phyloP scores from a whole-genome alignment of 345 rosid genomes.

The Corchorus capsularis region DNA sequence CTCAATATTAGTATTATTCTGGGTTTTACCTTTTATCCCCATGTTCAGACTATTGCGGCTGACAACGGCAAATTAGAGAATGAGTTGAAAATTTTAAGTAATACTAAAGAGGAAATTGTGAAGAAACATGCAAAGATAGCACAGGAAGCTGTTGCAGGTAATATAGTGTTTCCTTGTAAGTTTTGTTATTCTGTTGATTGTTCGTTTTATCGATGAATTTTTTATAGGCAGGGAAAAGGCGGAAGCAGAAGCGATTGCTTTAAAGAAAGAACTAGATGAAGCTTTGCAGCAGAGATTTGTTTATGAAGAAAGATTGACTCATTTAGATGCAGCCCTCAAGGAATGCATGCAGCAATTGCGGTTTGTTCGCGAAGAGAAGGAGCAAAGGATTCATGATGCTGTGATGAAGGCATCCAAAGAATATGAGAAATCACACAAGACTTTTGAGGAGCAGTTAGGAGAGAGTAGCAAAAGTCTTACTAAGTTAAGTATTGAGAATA shows the following conservation, averaged over 20 bases:
- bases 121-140: conserved; percentile 55
- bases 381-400: conserved; percentile 75
- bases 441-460: conserved; percentile 52
- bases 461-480: conserved; percentile 54
- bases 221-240: conserved; percentile 63
- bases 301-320: conserved; percentile 53
- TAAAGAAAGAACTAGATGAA: conserved; percentile 60
- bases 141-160: conserved; percentile 68
- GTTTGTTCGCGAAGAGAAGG: conserved; percentile 84
- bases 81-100: conserved; percentile 43
- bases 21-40: conserved; percentile 20
- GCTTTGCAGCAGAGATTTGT: conserved; percentile 53
- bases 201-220: conserved; percentile 18
- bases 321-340: conserved; percentile 72
- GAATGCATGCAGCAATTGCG: conserved; percentile 81
- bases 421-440: conserved; percentile 44
- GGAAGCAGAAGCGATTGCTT: conserved; percentile 54
- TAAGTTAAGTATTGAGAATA: conserved; percentile 57
- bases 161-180: not conserved
- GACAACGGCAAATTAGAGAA: conserved; percentile 65
- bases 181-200: not conserved
- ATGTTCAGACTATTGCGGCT: conserved; percentile 48
- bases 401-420: conserved; percentile 64
- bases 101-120: conserved; percentile 49
- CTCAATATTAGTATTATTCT: not conserved